Conservation (phyloP, 2,329 filamentous ascomycete species). For the Aspergillus aculeatinus region DNA sequence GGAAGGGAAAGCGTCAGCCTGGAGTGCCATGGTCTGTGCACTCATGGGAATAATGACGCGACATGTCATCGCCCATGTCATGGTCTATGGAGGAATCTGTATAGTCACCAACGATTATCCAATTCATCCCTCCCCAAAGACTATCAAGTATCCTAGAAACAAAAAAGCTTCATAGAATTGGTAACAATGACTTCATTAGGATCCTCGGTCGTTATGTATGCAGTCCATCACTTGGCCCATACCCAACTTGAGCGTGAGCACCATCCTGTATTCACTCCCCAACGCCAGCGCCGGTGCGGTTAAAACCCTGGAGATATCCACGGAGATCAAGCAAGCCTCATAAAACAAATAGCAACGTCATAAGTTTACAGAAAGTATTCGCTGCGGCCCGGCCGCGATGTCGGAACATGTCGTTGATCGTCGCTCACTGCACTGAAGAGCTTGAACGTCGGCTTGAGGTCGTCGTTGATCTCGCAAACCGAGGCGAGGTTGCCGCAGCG, state of each 20-base stretch:
- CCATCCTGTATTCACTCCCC: slow-evolving; percentile 21
- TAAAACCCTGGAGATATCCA: slow-evolving; percentile 14
- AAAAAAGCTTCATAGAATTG: not conserved
- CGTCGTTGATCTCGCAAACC: slow-evolving; percentile 86
- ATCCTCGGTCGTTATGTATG: slow-evolving; percentile 39
- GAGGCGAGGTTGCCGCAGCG: slow-evolving; percentile 87
- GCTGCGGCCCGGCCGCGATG: slow-evolving; percentile 46
- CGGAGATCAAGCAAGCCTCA: slow-evolving; percentile 6
- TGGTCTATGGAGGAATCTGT: too few relatives aligned
- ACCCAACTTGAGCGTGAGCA: slow-evolving; percentile 14
- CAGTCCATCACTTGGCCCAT: slow-evolving; percentile 24
- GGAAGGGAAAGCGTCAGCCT: too few relatives aligned
- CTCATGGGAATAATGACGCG: too few relatives aligned
- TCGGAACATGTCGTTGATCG: slow-evolving; percentile 47
- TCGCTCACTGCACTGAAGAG: slow-evolving; percentile 49
- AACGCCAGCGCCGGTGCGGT: slow-evolving; percentile 39
- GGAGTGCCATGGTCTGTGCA: too few relatives aligned
- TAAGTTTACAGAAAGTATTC: slow-evolving; percentile 50
- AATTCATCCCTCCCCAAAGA: not conserved
- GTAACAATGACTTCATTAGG: slow-evolving; percentile 28
- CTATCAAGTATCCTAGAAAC: not conserved
- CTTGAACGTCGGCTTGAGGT: slow-evolving; percentile 83
- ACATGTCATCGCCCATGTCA: too few relatives aligned
- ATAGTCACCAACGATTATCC: not conserved
- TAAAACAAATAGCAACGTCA: slow-evolving; percentile 11